Percentiles rank a stretch among this genome's conserved stretches.
Conservation (phyloP, 768 basidiomycete genomes). For the Boletus edulis region DNA sequence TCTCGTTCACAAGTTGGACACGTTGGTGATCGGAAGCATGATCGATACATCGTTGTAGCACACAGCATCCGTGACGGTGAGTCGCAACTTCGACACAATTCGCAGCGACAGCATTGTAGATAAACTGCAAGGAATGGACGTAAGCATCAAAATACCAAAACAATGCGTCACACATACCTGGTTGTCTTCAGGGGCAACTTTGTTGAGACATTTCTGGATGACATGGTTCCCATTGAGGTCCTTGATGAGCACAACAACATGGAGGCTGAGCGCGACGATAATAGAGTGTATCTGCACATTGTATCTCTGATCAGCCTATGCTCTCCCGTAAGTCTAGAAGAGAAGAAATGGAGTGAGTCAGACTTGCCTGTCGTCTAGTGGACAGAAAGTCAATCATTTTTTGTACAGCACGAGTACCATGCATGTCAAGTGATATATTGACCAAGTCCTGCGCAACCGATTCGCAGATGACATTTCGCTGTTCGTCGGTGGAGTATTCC, state of each 20-base stretch:
- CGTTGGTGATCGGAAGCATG: constrained; percentile 96
- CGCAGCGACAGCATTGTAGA: constrained; percentile 98
- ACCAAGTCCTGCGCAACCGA: constrained; percentile 97
- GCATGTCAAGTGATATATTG: constrained; percentile 98
- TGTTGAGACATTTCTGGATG: constrained; percentile 99
- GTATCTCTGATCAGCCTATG: constrained; percentile 79
- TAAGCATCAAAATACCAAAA: background rate
- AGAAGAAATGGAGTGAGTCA: constrained; percentile 31
- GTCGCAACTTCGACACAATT: constrained; percentile 99
- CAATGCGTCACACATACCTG: constrained; percentile 52
- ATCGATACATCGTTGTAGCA: constrained; percentile 96
- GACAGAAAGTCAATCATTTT: constrained; percentile 99
- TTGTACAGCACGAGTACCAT: constrained; percentile 98
- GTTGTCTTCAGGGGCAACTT: constrained; percentile 96
- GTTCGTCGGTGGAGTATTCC: constrained; percentile 96
- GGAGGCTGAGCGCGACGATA: constrained; percentile 93
- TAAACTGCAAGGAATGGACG: constrained; percentile 57
- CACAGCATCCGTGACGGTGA: constrained; percentile 97
- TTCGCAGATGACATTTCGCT: constrained; percentile 94
- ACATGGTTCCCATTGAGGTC: constrained; percentile 97
- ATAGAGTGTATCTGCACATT: constrained; percentile 93
- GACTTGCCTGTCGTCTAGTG: constrained; percentile 85
- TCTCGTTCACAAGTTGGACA: constrained; percentile 95
- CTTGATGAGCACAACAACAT: constrained; percentile 99
- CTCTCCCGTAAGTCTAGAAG: constrained; percentile 51